Conservation (phyloP, 2,329 filamentous ascomycete genomes). For the Trichothecium sympodiale region DNA sequence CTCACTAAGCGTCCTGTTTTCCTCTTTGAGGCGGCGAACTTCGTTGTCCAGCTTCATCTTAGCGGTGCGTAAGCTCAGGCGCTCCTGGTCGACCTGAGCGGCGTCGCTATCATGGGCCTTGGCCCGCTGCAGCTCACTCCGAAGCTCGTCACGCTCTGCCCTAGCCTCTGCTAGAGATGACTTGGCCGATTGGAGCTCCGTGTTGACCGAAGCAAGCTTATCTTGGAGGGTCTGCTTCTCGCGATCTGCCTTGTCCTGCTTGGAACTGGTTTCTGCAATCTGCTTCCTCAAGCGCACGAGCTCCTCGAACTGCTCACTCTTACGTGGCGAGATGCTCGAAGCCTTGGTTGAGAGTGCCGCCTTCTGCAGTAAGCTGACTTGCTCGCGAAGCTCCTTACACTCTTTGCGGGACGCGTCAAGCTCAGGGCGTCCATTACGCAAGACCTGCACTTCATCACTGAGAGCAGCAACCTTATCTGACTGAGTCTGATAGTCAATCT, state of each 20-base stretch:
- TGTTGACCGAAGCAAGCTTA: slow-evolving; percentile 45
- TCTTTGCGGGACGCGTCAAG: slow-evolving; percentile 26
- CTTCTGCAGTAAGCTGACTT: slow-evolving; percentile 25
- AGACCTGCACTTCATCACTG: slow-evolving; percentile 66
- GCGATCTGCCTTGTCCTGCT: slow-evolving; percentile 41
- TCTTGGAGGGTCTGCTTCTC: slow-evolving; percentile 57
- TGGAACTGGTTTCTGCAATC: slow-evolving; percentile 45
- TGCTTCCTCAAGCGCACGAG: slow-evolving; percentile 44
- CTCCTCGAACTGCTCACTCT: slow-evolving; percentile 17
- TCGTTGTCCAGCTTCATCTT: slow-evolving; percentile 59
- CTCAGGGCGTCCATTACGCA: slow-evolving; percentile 32
- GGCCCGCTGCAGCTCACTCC: slow-evolving; percentile 45
- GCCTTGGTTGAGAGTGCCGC: slow-evolving; percentile 7
- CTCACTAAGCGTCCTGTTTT: slow-evolving; percentile 45
- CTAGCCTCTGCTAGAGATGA: slow-evolving; percentile 45
- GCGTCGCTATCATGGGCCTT: slow-evolving; percentile 46
- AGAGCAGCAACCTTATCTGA: slow-evolving; percentile 55
- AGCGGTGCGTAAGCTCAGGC: slow-evolving; percentile 55
- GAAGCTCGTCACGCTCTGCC: slow-evolving; percentile 56
- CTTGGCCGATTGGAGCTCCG: slow-evolving; percentile 49
- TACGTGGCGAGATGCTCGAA: slow-evolving; percentile 9
- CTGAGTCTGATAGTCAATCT: slow-evolving; percentile 50
- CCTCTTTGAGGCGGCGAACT: slow-evolving; percentile 51
- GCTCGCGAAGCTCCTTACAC: slow-evolving; percentile 17
- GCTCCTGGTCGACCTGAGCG: slow-evolving; percentile 55